Conservation (phyloP, 202 grass and related monocot genomes). For the Schoenoplectus triqueter region DNA sequence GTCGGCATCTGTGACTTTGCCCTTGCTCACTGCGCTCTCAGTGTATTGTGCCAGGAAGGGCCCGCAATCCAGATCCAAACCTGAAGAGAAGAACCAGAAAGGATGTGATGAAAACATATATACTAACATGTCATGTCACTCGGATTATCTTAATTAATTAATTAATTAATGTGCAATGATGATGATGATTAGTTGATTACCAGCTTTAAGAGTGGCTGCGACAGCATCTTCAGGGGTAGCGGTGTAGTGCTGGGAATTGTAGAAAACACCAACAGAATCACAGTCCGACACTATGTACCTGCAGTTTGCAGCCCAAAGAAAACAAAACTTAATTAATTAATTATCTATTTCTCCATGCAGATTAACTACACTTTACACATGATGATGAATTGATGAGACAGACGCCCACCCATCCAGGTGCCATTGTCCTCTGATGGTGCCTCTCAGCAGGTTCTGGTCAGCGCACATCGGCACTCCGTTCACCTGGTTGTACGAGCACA, state of each 20-base stretch:
- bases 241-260: constrained; percentile 60
- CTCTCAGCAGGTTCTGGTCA: constrained; percentile 52
- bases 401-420: constrained; percentile 45
- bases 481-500: constrained; percentile 99
- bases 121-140: too few relatives aligned
- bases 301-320: constrained; percentile 10
- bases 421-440: constrained; percentile 52
- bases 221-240: constrained; percentile 66
- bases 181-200: constrained; percentile 5
- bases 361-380: background rate
- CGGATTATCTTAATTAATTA: too few relatives aligned
- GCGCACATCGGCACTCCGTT: constrained; percentile 91
- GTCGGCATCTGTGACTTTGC: constrained; percentile 55
- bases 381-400: background rate
- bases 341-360: too few relatives aligned
- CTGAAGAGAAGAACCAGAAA: constrained; percentile 15
- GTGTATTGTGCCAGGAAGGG: constrained; percentile 63
- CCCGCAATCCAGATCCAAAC: constrained; percentile 83
- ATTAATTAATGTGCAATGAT: too few relatives aligned
- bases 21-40: constrained; percentile 38
- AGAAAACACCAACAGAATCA: constrained; percentile 84
- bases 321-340: background rate
- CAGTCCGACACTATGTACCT: constrained; percentile 83
- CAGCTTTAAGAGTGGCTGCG: constrained; percentile 63
- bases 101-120: background rate